Evolutionary conservation across 768 basidiomycete genomes (phyloP).

Genomic region (Russula olivacea): DNA sequence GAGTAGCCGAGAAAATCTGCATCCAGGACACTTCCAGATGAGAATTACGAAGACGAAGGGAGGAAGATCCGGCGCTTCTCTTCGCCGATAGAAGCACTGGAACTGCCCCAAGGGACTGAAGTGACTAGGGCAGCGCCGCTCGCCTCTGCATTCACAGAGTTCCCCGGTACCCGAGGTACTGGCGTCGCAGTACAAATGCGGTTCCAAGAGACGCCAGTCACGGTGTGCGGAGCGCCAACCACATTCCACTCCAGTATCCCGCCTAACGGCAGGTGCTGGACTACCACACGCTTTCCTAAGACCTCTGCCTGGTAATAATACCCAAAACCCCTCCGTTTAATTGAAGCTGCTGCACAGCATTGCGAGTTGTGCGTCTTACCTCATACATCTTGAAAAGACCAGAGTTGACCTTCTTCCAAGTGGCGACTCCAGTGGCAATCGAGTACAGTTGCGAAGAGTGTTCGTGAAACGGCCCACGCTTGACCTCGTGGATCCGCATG

Average conservation of each 20-base stretch:
- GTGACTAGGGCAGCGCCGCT: constrained; percentile 6
- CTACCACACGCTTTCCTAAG: constrained; percentile 89
- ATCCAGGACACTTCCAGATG: background rate
- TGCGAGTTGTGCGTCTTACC: constrained; percentile 36
- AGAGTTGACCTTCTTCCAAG: constrained; percentile 84
- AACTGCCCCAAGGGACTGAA: constrained; percentile 15
- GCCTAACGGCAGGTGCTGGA: constrained; percentile 88
- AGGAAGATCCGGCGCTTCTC: constrained; percentile 2
- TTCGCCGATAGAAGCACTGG: constrained; percentile 8
- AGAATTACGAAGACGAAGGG: background rate
- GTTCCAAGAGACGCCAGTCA: background rate
- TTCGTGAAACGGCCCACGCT: constrained; percentile 84
- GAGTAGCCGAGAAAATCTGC: constrained; percentile 6
- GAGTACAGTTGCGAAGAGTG: constrained; percentile 87
- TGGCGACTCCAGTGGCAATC: constrained; percentile 83
- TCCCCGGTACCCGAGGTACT: constrained; percentile 25
- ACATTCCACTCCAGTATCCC: constrained; percentile 67
- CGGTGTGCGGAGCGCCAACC: constrained; percentile 6
- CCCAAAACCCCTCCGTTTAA: background rate
- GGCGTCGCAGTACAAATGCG: constrained; percentile 10
- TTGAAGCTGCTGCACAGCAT: background rate
- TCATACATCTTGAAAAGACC: constrained; percentile 97
- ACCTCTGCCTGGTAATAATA: constrained; percentile 67
- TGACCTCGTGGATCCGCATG: constrained; percentile 71
- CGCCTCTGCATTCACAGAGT: background rate